A percentile compares a stretch with the other conserved stretches of the same genome.
Conservation (phyloP, 2,329 filamentous ascomycete genomes). For the Dactylella cylindrospora region DNA sequence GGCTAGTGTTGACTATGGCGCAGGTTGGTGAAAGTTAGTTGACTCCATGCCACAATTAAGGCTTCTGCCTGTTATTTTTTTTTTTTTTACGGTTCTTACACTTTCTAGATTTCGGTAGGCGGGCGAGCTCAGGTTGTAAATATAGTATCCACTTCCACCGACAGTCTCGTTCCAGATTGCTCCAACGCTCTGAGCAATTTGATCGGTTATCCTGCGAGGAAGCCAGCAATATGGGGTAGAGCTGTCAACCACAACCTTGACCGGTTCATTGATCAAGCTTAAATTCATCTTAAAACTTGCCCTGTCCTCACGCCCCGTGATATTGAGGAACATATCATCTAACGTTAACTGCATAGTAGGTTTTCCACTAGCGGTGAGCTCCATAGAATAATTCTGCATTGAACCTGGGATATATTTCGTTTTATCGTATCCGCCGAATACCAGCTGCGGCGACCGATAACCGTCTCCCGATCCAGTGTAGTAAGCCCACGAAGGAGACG, state of each 20-base stretch:
- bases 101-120: slow-evolving; percentile 24
- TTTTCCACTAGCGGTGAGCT: slow-evolving; percentile 1
- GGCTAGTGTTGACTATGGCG: slow-evolving; percentile 24
- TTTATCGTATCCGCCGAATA: slow-evolving; percentile 38
- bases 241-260: slow-evolving; percentile 32
- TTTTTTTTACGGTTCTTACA: too few species aligned
- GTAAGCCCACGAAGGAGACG: slow-evolving; percentile 40
- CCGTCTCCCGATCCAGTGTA: slow-evolving; percentile 28
- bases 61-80: too few species aligned
- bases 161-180: slow-evolving; percentile 34
- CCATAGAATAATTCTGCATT: slow-evolving; percentile 29
- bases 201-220: slow-evolving; percentile 18
- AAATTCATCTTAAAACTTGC: slow-evolving; percentile 23
- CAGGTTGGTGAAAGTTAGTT: not conserved
- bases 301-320: slow-evolving; percentile 24
- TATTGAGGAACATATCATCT: slow-evolving; percentile 30
- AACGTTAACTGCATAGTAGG: slow-evolving; percentile 24
- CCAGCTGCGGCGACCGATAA: slow-evolving; percentile 13
- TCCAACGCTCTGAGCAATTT: slow-evolving; percentile 34
- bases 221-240: slow-evolving; percentile 36
- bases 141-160: slow-evolving; percentile 24
- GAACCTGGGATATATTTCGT: slow-evolving; percentile 27
- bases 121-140: slow-evolving; percentile 24
- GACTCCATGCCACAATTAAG: too few species aligned
- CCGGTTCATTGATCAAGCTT: slow-evolving; percentile 13